Percentiles rank a stretch among this genome's conserved stretches.
These are phyloP conservation scores for Eutrema salsugineum DNA, from an alignment of 441 rosid species.

Conservation along the genomic window DNA sequence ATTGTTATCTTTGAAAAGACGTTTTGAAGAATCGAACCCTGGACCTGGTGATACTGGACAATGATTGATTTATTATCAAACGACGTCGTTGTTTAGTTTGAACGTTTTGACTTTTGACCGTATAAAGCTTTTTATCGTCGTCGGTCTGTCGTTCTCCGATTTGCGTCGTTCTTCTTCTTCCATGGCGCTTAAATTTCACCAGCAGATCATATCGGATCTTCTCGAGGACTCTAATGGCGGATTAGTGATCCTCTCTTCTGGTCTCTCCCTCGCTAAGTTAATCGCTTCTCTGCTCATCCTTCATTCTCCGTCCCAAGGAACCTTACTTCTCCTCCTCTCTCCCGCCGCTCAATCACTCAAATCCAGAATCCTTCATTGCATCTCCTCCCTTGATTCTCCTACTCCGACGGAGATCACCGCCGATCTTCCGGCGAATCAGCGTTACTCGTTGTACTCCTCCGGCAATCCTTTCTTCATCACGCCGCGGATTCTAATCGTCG, in stretches of 20 bases:
- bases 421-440: conserved; percentile 73
- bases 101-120: background rate
- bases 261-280: conserved; percentile 75
- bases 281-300: conserved; percentile 68
- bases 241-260: conserved; percentile 75
- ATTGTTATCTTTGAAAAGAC: too few species aligned
- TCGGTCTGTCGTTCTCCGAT: background rate
- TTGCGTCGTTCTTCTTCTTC: conserved; percentile 1
- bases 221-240: conserved; percentile 77
- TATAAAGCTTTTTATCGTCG: background rate
- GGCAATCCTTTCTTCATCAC: conserved; percentile 69
- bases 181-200: conserved; percentile 78
- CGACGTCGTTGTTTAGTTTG: background rate
- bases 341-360: conserved; percentile 62
- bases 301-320: conserved; percentile 71
- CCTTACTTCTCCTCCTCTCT: conserved; percentile 64
- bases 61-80: background rate
- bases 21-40: background rate
- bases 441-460: conserved; percentile 80
- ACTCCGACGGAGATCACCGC: conserved; percentile 67
- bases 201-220: conserved; percentile 74
- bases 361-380: conserved; percentile 54
- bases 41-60: background rate
- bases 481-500: conserved; percentile 90
- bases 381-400: conserved; percentile 24